Evolutionary conservation across 2,329 filamentous ascomycete species (phyloP).

Genomic region (Fusarium lateritium): DNA sequence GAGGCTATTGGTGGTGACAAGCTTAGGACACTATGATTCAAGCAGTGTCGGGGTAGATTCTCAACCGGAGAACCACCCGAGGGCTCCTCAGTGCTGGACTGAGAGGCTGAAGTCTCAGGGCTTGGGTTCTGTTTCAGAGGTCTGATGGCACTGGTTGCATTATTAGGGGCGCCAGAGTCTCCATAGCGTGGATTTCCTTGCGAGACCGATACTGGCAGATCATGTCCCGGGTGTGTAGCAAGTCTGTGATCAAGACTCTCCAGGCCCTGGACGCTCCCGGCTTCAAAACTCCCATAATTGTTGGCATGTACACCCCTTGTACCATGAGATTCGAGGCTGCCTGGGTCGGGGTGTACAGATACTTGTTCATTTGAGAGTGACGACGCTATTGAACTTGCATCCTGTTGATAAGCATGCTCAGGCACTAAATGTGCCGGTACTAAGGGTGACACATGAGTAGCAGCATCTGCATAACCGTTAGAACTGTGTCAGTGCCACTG

Average conservation of each 20-base stretch:
- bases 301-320: slow-evolving; percentile 16
- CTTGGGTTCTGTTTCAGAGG: neutral
- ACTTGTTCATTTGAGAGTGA: slow-evolving; percentile 1
- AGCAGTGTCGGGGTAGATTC: neutral
- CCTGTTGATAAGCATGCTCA: neutral
- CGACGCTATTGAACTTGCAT: neutral
- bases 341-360: neutral
- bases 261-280: slow-evolving; percentile 2
- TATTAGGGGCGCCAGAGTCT: slow-evolving; percentile 4
- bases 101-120: neutral
- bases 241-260: slow-evolving; percentile 2
- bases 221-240: neutral
- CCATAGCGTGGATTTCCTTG: slow-evolving; percentile 1
- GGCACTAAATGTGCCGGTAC: neutral
- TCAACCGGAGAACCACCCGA: neutral
- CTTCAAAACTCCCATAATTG: slow-evolving; percentile 6
- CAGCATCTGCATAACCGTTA: slow-evolving; percentile 13
- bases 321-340: slow-evolving; percentile 3
- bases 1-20: slow-evolving; percentile 16
- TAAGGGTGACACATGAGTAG: neutral
- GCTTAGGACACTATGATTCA: slow-evolving; percentile 1
- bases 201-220: slow-evolving; percentile 3
- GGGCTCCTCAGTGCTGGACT: neutral
- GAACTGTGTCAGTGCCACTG: slow-evolving; percentile 2
- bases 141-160: neutral